Evolutionary conservation across 345 rosid species (phyloP), one percentile per base, ranked within the genome.

Genomic region (Gossypium arboreum): DNA sequence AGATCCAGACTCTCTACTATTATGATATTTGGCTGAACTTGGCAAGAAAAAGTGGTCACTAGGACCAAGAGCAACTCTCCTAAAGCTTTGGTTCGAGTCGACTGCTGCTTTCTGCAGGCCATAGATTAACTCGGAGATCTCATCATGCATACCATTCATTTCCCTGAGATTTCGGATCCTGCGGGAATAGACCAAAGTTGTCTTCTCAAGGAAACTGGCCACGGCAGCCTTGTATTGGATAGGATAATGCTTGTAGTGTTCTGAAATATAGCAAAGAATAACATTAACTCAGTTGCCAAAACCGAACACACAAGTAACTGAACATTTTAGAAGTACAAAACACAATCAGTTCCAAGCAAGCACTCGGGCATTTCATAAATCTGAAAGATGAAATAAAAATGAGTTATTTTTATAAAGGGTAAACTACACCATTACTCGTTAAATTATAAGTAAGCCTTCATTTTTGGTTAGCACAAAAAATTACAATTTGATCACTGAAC

Each of bases 91-190:
- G 84, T 93, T 93, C 60, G 99, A 95, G 81, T 84, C 82, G 71
- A 89, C 96, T 12, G 99, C 98, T 18, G 84, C 99, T 41, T 90
- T 85, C 78, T 93, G 98, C 61, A 95, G 97, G 76, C 85, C 89
- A 25, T 89, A 91, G 62, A 95, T 87, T 80, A 95, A 73, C 79
- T 91, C 91, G 1, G 97, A 90, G 72, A 89, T 91, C 82, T 88
- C 93, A 12, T 93, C 97, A 48, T 82, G 86, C 64, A 81, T 81
- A 9, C 82, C 85, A 72, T 82, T 80, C 76, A 85, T 84, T 61
- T 91, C 94, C 78, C 90, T 76, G 0, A 89, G 91, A 74, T 77
- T 86, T 45, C 82, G 92, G 75, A 89, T 81, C 83, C 86, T 86
- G 43, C 79, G 86, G 39, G 78, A 75, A 81, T 86, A 86, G 51